These are phyloP conservation scores for Magnusiomyces tetraspermus DNA, from an alignment of 1,139 yeast species.

Conservation along the genomic window DNA sequence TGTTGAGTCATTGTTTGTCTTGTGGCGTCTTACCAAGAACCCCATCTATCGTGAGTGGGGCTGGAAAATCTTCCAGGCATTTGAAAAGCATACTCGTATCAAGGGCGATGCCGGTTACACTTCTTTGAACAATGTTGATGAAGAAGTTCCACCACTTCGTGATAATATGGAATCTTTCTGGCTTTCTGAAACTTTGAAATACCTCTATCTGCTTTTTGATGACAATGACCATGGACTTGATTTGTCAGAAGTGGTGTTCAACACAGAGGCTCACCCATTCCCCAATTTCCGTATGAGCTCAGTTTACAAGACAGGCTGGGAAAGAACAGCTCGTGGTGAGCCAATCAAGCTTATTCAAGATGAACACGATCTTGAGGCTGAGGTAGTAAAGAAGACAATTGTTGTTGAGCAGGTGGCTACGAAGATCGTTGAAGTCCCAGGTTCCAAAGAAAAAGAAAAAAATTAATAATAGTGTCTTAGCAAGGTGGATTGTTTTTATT, in stretches of 20 bases:
- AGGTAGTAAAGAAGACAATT: background rate
- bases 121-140: conserved; percentile 56
- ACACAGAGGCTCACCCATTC: conserved; percentile 78
- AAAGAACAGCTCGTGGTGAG: background rate
- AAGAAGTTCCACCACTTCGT: conserved; percentile 39
- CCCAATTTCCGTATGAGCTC: conserved; percentile 56
- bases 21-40: conserved; percentile 76
- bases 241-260: conserved; percentile 77
- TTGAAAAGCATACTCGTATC: conserved; percentile 50
- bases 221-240: conserved; percentile 57
- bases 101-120: conserved; percentile 53
- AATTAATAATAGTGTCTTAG: no score
- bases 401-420: background rate
- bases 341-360: background rate
- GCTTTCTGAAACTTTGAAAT: conserved; percentile 89
- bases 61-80: conserved; percentile 70
- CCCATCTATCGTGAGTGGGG: conserved; percentile 84
- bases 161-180: conserved; percentile 91
- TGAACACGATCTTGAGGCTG: background rate
- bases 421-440: no score
- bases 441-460: background rate
- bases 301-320: conserved; percentile 59
- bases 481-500: no score
- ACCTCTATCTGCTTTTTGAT: conserved; percentile 70
- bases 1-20: conserved; percentile 74